Evolutionary conservation across 2,329 filamentous ascomycete genomes (phyloP).

Genomic region (Colletotrichum musicola): DNA sequence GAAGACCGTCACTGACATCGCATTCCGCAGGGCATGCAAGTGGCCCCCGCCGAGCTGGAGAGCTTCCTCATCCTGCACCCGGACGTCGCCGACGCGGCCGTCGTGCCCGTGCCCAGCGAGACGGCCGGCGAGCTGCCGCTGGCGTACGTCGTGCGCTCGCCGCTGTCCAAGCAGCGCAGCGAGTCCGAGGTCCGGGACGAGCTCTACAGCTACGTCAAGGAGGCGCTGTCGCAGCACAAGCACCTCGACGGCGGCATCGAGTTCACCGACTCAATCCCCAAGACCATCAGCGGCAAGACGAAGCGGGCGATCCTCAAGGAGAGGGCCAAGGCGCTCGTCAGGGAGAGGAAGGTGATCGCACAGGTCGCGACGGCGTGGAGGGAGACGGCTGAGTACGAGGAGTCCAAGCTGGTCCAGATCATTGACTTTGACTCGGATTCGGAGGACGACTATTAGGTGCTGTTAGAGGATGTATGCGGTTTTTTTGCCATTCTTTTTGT

Average conservation of each 20-base stretch:
- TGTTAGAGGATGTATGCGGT: background rate
- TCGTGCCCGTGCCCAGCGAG: conserved; percentile 72
- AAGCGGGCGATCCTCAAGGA: conserved; percentile 61
- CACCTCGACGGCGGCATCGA: conserved; percentile 62
- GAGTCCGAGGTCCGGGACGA: conserved; percentile 62
- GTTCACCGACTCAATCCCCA: conserved; percentile 69
- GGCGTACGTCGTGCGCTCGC: conserved; percentile 66
- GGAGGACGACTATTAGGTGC: conserved; percentile 29
- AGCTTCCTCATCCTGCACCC: conserved; percentile 75
- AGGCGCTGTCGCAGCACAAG: conserved; percentile 56
- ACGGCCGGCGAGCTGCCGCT: conserved; percentile 68
- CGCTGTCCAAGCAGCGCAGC: conserved; percentile 54
- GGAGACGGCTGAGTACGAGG: background rate
- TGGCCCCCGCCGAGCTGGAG: conserved; percentile 79
- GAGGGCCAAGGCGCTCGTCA: conserved; percentile 42
- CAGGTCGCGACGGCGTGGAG: conserved; percentile 1
- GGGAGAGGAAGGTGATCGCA: conserved; percentile 8
- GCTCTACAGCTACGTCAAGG: conserved; percentile 62
- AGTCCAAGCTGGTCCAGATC: conserved; percentile 11
- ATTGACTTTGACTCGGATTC: conserved; percentile 34
- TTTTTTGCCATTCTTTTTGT: background rate
- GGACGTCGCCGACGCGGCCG: conserved; percentile 74
- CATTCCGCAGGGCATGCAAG: conserved; percentile 61
- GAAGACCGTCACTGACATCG: background rate
- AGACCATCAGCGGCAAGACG: conserved; percentile 73